A percentile compares a stretch with the other conserved stretches of the same genome.
Evolutionary conservation across 2,329 filamentous ascomycete genomes (phyloP).

Genomic region (Clarireedia hainanense): DNA sequence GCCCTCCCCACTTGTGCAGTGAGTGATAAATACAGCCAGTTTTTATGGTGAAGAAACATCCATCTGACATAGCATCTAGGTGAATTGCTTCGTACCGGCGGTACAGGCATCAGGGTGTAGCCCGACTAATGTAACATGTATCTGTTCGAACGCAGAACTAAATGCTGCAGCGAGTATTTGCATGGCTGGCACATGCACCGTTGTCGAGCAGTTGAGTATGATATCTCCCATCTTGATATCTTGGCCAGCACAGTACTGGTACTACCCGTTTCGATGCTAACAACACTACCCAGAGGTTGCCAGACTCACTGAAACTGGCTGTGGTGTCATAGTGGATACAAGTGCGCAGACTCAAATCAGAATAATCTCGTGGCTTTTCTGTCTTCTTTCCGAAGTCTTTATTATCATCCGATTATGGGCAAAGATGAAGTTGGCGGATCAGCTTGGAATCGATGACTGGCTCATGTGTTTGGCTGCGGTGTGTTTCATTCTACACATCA

Average conservation of each 20-base stretch:
- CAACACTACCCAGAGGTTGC: too few species aligned
- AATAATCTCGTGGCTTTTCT: too few species aligned
- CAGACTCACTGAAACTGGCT: too few species aligned
- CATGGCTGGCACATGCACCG: not conserved
- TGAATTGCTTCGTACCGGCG: not conserved
- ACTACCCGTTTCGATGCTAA: not conserved
- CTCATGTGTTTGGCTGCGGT: not conserved
- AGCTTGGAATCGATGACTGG: too few species aligned
- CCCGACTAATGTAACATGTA: not conserved
- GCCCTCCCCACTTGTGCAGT: not conserved
- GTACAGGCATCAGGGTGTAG: not conserved
- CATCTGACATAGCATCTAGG: not conserved
- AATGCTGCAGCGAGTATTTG: not conserved
- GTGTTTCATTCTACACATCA: not conserved
- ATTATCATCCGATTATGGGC: too few species aligned
- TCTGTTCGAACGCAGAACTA: not conserved
- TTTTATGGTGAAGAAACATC: not conserved
- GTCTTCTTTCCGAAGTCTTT: too few species aligned
- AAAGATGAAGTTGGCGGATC: too few species aligned
- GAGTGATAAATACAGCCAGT: not conserved
- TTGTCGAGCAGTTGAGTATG: not conserved
- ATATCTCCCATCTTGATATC: not conserved
- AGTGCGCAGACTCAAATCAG: too few species aligned
- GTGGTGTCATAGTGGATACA: too few species aligned
- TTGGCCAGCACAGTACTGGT: not conserved